phyloP scores from a whole-genome alignment of 306 rosid species.

The Albizia julibrissin region DNA sequence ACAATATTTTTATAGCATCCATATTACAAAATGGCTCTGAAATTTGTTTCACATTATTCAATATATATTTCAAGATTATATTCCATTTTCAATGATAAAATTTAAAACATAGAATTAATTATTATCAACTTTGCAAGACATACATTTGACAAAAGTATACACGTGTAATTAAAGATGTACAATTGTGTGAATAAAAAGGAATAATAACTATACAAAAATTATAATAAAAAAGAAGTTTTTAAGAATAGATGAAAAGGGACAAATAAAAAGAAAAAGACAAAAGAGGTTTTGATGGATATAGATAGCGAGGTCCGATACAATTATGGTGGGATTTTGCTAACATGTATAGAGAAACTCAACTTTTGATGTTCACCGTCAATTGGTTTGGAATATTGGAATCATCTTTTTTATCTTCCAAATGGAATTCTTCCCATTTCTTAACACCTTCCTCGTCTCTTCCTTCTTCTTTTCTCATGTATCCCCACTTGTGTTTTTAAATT shows the following conservation, averaged over 20 bases:
- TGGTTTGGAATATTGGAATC: not conserved
- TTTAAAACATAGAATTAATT: no score
- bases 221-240: no score
- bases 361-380: not conserved
- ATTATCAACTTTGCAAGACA: not conserved
- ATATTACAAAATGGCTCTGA: no score
- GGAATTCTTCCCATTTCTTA: not conserved
- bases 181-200: no score
- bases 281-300: not conserved
- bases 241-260: not conserved
- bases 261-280: not conserved
- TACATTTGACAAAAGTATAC: not conserved
- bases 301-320: not conserved
- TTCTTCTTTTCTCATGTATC: not conserved
- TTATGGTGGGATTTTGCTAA: not conserved
- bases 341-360: not conserved
- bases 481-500: no score
- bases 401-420: not conserved
- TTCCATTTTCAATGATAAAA: no score
- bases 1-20: no score
- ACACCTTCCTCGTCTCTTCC: not conserved
- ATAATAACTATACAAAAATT: not conserved
- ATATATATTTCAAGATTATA: no score
- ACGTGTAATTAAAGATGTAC: not conserved
- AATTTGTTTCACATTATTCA: no score